Evolutionary conservation across 257 asterid species (phyloP).

Genomic region (Solanum raphanifolium): DNA sequence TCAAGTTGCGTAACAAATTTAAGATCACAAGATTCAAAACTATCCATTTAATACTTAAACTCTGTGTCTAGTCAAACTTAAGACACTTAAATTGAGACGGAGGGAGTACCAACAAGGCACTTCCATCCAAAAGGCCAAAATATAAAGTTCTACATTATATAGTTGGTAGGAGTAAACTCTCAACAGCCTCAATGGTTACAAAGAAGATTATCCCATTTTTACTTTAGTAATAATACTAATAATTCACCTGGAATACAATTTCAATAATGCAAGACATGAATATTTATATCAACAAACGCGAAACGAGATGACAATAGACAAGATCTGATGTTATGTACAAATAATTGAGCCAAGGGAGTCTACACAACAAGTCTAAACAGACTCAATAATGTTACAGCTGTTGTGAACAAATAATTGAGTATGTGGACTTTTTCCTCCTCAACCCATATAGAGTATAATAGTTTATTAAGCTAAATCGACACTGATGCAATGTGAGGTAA

Average conservation of each 20-base stretch:
- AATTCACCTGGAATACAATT: not conserved
- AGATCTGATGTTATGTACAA: not conserved
- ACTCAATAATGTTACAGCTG: not conserved
- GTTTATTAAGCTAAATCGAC: not conserved
- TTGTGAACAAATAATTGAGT: not conserved
- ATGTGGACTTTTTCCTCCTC: not conserved
- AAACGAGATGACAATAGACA: not conserved
- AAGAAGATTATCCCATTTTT: not conserved
- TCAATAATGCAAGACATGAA: constrained; percentile 4
- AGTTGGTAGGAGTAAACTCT: not conserved
- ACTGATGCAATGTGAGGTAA: not conserved
- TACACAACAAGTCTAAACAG: not conserved
- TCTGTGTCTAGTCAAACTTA: too few species aligned
- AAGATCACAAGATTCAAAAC: not conserved
- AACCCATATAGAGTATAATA: not conserved
- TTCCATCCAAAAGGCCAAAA: not conserved
- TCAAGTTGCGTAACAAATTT: not conserved
- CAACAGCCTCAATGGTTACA: not conserved
- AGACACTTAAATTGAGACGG: not conserved
- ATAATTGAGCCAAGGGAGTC: not conserved
- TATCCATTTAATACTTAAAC: not conserved
- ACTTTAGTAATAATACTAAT: not conserved
- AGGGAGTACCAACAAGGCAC: not conserved
- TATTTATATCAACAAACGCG: not conserved
- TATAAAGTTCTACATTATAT: not conserved